phyloP scores from a whole-genome alignment of 108 stramenopile species.

The Cyclotella atomus region DNA sequence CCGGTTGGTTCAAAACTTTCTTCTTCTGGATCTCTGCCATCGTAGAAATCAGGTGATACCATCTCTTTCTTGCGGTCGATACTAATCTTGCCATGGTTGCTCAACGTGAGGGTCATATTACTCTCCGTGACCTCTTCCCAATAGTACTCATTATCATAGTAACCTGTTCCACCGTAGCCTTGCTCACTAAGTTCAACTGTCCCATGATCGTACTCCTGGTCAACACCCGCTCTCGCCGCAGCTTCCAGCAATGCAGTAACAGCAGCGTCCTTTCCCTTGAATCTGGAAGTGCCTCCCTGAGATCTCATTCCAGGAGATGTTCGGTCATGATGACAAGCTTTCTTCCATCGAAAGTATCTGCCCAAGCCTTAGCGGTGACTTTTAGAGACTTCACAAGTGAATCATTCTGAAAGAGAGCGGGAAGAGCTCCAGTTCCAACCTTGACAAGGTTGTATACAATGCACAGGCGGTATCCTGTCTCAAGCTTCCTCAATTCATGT shows the following conservation, averaged over 20 bases:
- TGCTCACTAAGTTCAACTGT: constrained; percentile 22
- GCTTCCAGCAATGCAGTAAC: constrained; percentile 20
- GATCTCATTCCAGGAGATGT: constrained; percentile 25
- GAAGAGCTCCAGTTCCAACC: constrained; percentile 11
- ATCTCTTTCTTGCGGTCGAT: constrained; percentile 24
- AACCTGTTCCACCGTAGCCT: constrained; percentile 2
- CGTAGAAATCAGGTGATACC: constrained; percentile 15
- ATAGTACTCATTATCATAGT: constrained; percentile 20
- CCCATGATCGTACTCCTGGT: constrained; percentile 26
- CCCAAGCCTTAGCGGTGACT: constrained; percentile 10
- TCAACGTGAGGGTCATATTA: constrained; percentile 6
- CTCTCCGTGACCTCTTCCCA: constrained; percentile 25
- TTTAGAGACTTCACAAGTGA: constrained; percentile 11
- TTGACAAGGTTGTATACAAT: constrained; percentile 21
- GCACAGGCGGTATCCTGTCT: constrained; percentile 20
- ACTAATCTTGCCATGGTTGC: background rate
- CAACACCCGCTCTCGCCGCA: constrained; percentile 21
- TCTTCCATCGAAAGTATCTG: constrained; percentile 5
- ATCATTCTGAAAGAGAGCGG: constrained; percentile 9
- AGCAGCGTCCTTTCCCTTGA: constrained; percentile 24
- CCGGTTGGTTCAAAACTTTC: constrained; percentile 32
- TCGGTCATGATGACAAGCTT: constrained; percentile 38
- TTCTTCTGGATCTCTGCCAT: constrained; percentile 20
- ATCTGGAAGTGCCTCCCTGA: constrained; percentile 13
- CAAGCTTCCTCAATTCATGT: constrained; percentile 23